These are phyloP conservation scores for Lepiota venenata DNA, from an alignment of 768 basidiomycete genomes.

Conservation along the genomic window DNA sequence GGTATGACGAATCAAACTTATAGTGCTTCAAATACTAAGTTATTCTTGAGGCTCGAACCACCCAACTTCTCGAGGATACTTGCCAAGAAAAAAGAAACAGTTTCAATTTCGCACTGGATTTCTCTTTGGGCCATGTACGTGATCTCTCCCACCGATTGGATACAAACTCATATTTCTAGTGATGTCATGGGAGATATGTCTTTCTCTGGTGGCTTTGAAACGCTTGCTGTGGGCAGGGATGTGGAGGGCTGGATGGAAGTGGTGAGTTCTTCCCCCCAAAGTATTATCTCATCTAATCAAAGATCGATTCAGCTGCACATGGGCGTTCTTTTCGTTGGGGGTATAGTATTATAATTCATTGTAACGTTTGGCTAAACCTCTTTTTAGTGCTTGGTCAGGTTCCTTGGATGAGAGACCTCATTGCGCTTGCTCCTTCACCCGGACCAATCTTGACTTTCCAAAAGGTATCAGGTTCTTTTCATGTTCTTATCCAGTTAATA, in stretches of 20 bases:
- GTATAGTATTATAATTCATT: slow-evolving; percentile 9
- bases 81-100: background rate
- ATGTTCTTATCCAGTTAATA: background rate
- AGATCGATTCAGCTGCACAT: slow-evolving; percentile 12
- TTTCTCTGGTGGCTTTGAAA: slow-evolving; percentile 25
- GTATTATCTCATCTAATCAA: background rate
- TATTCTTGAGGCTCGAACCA: slow-evolving; percentile 8
- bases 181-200: slow-evolving; percentile 25
- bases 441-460: slow-evolving; percentile 20
- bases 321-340: slow-evolving; percentile 17
- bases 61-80: slow-evolving; percentile 14
- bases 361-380: background rate
- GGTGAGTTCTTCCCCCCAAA: background rate
- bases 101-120: slow-evolving; percentile 20
- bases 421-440: slow-evolving; percentile 16
- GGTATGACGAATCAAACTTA: background rate
- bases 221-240: slow-evolving; percentile 19
- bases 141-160: background rate
- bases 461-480: background rate
- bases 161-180: slow-evolving; percentile 5
- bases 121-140: slow-evolving; percentile 11
- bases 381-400: slow-evolving; percentile 20
- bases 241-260: slow-evolving; percentile 22
- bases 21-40: background rate
- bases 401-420: slow-evolving; percentile 19